Base-by-base conservation (phyloP, 2,329 filamentous ascomycete species). In the Hypoxylon sp. region DNA sequence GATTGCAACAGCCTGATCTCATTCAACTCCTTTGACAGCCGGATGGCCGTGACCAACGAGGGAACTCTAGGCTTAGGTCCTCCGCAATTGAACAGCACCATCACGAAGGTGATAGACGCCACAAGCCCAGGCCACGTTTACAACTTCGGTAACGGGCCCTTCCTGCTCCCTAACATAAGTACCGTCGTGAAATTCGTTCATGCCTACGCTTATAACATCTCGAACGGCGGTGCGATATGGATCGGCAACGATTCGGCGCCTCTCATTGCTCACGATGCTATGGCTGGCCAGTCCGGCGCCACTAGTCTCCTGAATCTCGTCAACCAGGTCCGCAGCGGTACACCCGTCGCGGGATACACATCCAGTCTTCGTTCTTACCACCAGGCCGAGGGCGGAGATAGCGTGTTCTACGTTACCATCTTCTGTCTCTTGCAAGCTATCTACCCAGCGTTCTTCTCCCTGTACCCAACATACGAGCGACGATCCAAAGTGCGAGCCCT, bases 391-490 rank as follows among this genome's bases (percentile, higher is more conserved):
- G 69, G 65, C 3, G 73, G 72, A 4, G 55, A 68, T 8, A 67
- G 66, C 6, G 60, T 71, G 41, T 51, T 71, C 9, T 75, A 68
- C 54, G 63, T 71, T 27, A 71, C 65, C 9, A 71, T 74, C 39
- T 76, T 73, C 65, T 75, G 67, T 65, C 69, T 78, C n/a, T 63
- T 78, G 8, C 87, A 90, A 81, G 80, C 82, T 27, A 83, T 87
- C 1, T 90, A 87, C 70, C 88, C 89, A 1, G 87, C 87, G 1
- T 87, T 91, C 77, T 91, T 91, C 72, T 84, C 87, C 1, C 78
- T 91, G 1, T 91, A 91, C 75, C 86, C 87, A 2, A 90, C 88
- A 0, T 79, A 86, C 48, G 89, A 91, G 75, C 82, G 88, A 32
- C 72, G 88, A 29, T 81, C 84, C 48, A 87, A 88, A 61, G 87